Evolutionary conservation across 2,329 filamentous ascomycete species (phyloP).

Genomic region (Torrubiella hemipterigena): DNA sequence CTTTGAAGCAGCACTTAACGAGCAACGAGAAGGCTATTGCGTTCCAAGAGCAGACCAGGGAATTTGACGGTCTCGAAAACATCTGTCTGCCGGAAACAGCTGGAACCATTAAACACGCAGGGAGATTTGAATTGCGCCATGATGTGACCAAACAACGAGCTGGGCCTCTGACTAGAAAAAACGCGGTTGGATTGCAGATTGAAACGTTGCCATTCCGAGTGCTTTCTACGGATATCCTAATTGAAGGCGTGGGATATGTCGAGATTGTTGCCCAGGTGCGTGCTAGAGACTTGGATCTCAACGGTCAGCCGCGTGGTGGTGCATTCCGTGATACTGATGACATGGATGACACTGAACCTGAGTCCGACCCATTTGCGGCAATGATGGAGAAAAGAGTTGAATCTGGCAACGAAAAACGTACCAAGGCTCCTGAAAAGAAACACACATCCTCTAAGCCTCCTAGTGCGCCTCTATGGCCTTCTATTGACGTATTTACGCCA

Average conservation of each 20-base stretch:
- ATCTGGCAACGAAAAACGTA: not conserved
- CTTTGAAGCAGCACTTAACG: constrained; percentile 65
- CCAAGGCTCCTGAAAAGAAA: constrained; percentile 4
- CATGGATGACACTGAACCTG: constrained; percentile 8
- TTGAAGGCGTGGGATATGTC: constrained; percentile 90
- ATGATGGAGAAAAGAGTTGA: constrained; percentile 16
- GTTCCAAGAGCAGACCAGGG: constrained; percentile 53
- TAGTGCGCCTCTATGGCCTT: constrained; percentile 41
- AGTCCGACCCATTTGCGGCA: constrained; percentile 12
- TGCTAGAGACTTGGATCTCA: constrained; percentile 31
- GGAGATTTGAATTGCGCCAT: constrained; percentile 61
- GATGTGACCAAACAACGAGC: constrained; percentile 75
- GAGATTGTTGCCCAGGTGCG: constrained; percentile 78
- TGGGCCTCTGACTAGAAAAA: constrained; percentile 55
- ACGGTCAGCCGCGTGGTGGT: constrained; percentile 6
- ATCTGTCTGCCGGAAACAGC: constrained; percentile 50
- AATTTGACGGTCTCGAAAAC: constrained; percentile 44
- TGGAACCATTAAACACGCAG: constrained; percentile 54
- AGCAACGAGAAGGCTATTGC: constrained; percentile 66
- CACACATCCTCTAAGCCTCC: too few species aligned
- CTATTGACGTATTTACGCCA: constrained; percentile 76
- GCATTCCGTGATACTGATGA: constrained; percentile 11
- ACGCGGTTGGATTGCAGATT: constrained; percentile 50
- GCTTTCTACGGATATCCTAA: constrained; percentile 69
- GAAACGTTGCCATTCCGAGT: constrained; percentile 69